phyloP scores from a whole-genome alignment of 768 basidiomycete species.

The Fistulinella prunicolor region DNA sequence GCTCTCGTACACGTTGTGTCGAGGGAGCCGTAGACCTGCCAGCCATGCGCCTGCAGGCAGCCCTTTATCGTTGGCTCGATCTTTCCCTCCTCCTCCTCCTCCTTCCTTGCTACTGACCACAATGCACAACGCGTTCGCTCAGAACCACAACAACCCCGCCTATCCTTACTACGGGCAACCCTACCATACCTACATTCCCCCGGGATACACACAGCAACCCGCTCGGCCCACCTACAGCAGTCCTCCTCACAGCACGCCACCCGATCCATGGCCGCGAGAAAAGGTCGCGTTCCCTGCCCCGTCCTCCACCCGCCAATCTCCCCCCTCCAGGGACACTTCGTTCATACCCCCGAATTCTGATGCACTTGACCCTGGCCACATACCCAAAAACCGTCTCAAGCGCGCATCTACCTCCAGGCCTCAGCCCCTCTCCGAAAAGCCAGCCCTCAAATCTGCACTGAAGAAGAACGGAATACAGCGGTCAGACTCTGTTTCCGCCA shows the following conservation, averaged over 20 bases:
- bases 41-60: conserved; percentile 22
- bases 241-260: conserved; percentile 33
- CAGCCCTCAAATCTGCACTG: conserved; percentile 55
- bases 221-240: conserved; percentile 21
- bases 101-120: conserved; percentile 7
- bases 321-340: conserved; percentile 17
- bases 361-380: conserved; percentile 10
- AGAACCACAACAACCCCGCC: conserved; percentile 41
- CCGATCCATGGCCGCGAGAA: conserved; percentile 34
- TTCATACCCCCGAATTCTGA: conserved; percentile 29
- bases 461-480: conserved; percentile 42
- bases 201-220: conserved; percentile 24
- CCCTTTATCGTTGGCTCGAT: conserved; percentile 14
- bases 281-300: conserved; percentile 32
- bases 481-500: conserved; percentile 21
- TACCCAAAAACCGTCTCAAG: conserved; percentile 34
- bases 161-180: conserved; percentile 49
- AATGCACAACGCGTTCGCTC: conserved; percentile 33
- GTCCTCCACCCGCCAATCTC: conserved; percentile 14
- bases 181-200: conserved; percentile 36
- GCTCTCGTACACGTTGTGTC: conserved; percentile 24
- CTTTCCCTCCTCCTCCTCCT: not conserved
- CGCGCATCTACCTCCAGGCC: conserved; percentile 33
- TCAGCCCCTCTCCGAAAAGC: conserved; percentile 25
- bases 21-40: conserved; percentile 14